Evolutionary conservation across 768 basidiomycete species (phyloP).

Genomic region (Russula brevipes): DNA sequence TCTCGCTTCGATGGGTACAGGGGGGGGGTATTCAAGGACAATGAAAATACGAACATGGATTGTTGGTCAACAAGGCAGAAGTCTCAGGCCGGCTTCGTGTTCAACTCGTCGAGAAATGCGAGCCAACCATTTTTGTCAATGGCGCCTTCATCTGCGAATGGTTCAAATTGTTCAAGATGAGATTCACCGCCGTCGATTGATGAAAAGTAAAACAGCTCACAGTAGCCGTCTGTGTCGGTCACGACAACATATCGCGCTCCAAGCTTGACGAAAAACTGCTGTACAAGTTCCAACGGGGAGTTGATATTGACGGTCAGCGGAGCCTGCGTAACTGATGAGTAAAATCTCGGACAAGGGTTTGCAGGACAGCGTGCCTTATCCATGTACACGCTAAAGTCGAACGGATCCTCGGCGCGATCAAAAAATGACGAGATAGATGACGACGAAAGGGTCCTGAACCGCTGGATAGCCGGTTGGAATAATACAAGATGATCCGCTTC

Average conservation of each 20-base stretch:
- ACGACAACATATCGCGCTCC: constrained; percentile 89
- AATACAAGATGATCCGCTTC: constrained; percentile 59
- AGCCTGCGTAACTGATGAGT: constrained; percentile 44
- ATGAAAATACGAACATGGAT: background rate
- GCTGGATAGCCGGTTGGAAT: constrained; percentile 48
- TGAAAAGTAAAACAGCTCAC: constrained; percentile 39
- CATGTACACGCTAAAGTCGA: constrained; percentile 86
- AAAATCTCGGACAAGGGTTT: background rate
- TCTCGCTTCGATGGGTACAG: background rate
- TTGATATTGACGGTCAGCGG: constrained; percentile 81
- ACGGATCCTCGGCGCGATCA: constrained; percentile 43
- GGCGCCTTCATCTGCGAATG: constrained; percentile 67
- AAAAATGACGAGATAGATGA: constrained; percentile 58
- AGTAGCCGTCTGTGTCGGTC: constrained; percentile 74
- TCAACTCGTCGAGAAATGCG: constrained; percentile 72
- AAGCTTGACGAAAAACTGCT: constrained; percentile 91
- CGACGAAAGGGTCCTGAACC: constrained; percentile 37
- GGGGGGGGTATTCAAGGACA: background rate
- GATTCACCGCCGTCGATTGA: background rate
- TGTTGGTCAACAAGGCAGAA: background rate
- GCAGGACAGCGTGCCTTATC: constrained; percentile 54
- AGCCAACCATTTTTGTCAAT: constrained; percentile 96
- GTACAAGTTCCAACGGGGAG: constrained; percentile 86
- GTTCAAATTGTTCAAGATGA: background rate
- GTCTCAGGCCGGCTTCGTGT: constrained; percentile 36